A percentile compares a stretch with the other conserved stretches of the same genome.
phyloP scores from a whole-genome alignment of 768 basidiomycete genomes.

The Termitomyces sp. region DNA sequence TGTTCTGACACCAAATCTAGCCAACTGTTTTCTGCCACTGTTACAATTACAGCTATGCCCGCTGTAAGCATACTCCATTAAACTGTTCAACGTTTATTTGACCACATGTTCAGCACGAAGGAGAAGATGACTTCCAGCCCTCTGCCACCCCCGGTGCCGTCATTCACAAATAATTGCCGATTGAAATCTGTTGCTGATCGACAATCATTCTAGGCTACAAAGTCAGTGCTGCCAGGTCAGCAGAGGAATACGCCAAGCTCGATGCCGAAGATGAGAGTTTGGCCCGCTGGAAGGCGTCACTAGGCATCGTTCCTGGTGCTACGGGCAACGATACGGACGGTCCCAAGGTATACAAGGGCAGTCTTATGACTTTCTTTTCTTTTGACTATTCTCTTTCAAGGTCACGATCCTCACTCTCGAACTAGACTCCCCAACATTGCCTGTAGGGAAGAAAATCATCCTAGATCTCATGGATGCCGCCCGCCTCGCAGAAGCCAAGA shows the following conservation, averaged over 20 bases:
- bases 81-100: neutral
- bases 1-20: neutral
- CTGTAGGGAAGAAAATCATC: conserved; percentile 49
- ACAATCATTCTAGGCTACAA: conserved; percentile 60
- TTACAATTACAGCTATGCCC: conserved; percentile 40
- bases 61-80: conserved; percentile 31
- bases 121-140: conserved; percentile 68
- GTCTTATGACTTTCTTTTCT: neutral
- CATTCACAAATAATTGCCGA: neutral
- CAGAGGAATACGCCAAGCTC: conserved; percentile 80
- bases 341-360: conserved; percentile 53
- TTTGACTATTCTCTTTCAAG: conserved; percentile 33
- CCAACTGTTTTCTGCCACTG: conserved; percentile 17
- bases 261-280: conserved; percentile 92
- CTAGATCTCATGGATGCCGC: conserved; percentile 60
- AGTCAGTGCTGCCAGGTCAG: conserved; percentile 56
- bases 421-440: conserved; percentile 73
- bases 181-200: conserved; percentile 6
- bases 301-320: conserved; percentile 70
- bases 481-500: conserved; percentile 53
- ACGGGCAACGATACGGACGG: conserved; percentile 32
- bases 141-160: conserved; percentile 60
- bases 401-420: conserved; percentile 73
- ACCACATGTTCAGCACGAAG: conserved; percentile 39
- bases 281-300: conserved; percentile 91